Evolutionary conservation across 495 filamentous ascomycete species (phyloP).

Genomic region (Hypoxylon rickii): DNA sequence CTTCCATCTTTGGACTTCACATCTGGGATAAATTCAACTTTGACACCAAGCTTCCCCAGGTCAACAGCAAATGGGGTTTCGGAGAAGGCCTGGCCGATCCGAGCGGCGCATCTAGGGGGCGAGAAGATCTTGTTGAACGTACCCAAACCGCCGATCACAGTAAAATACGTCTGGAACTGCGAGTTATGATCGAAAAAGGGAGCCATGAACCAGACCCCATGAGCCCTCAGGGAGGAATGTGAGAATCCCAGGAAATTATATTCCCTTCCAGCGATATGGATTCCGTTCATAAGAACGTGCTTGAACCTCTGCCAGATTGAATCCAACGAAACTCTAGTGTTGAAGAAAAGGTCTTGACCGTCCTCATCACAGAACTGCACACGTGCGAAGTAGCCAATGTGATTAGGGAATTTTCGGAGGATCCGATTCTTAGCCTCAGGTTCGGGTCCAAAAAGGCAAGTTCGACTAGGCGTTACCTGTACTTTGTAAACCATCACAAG

Average conservation of each 20-base stretch:
- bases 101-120: slow-evolving; percentile 76
- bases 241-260: slow-evolving; percentile 81
- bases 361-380: slow-evolving; percentile 77
- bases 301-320: slow-evolving; percentile 65
- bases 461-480: slow-evolving; percentile 69
- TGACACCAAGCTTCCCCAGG: slow-evolving; percentile 40
- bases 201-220: slow-evolving; percentile 75
- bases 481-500: slow-evolving; percentile 59
- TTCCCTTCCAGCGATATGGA: slow-evolving; percentile 64
- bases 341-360: slow-evolving; percentile 64
- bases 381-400: slow-evolving; percentile 69
- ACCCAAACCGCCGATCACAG: slow-evolving; percentile 66
- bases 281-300: slow-evolving; percentile 55
- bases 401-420: slow-evolving; percentile 67
- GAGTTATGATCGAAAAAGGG: slow-evolving; percentile 59
- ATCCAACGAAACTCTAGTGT: slow-evolving; percentile 56
- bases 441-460: slow-evolving; percentile 71
- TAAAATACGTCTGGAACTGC: slow-evolving; percentile 45
- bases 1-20: slow-evolving; percentile 38
- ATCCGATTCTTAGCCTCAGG: slow-evolving; percentile 74
- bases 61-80: slow-evolving; percentile 66
- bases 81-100: slow-evolving; percentile 83
- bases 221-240: slow-evolving; percentile 68
- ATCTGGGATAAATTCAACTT: slow-evolving; percentile 47
- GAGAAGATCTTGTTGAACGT: slow-evolving; percentile 65